These are phyloP conservation scores for Trametes elegans DNA, from an alignment of 768 basidiomycete genomes.

Conservation along the genomic window DNA sequence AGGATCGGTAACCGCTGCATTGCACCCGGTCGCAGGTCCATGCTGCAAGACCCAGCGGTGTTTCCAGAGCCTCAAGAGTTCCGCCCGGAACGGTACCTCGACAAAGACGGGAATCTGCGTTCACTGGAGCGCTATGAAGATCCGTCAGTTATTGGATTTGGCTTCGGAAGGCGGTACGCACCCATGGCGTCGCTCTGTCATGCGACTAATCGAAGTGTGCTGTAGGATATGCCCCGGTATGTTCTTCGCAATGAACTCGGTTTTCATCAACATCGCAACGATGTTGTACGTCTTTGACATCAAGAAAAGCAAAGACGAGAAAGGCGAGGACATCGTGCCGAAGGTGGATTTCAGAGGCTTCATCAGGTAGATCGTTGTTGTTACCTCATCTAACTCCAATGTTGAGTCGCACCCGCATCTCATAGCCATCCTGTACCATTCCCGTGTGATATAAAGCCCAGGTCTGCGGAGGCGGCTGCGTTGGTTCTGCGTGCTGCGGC, in stretches of 20 bases:
- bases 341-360: conserved; percentile 24
- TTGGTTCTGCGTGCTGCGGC: conserved; percentile 10
- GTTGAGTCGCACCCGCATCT: neutral
- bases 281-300: conserved; percentile 28
- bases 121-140: conserved; percentile 21
- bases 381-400: no score
- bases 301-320: conserved; percentile 19
- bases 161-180: conserved; percentile 24
- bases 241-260: conserved; percentile 27
- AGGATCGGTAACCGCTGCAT: no score
- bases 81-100: conserved; percentile 30
- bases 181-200: neutral
- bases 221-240: conserved; percentile 31
- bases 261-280: conserved; percentile 27
- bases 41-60: conserved; percentile 28
- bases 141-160: conserved; percentile 21
- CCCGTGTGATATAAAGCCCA: conserved; percentile 20
- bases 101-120: conserved; percentile 7
- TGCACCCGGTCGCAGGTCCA: conserved; percentile 29
- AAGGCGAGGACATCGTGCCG: conserved; percentile 25
- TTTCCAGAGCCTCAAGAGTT: conserved; percentile 28
- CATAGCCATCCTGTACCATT: conserved; percentile 22
- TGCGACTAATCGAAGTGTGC: neutral
- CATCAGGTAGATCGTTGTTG: conserved; percentile 18
- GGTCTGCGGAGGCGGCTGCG: conserved; percentile 15